These are phyloP conservation scores for Carnegiea gigantea DNA, from an alignment of 179 eudicot species.

Conservation along the genomic window DNA sequence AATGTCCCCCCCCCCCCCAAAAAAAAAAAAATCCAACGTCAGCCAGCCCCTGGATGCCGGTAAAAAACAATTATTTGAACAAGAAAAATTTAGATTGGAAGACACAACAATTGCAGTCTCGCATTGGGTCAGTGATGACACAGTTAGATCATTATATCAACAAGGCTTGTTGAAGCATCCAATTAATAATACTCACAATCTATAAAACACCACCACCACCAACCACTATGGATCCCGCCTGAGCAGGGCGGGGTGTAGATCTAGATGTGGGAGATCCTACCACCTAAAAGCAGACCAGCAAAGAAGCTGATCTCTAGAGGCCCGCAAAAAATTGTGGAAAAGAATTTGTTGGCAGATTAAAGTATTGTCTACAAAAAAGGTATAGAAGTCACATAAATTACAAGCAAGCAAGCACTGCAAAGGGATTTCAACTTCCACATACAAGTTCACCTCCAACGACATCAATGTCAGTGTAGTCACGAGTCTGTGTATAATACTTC, in stretches of 20 bases:
- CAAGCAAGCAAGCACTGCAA: background rate
- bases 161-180: too few relatives aligned
- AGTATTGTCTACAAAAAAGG: background rate
- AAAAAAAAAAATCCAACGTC: too few relatives aligned
- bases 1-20: too few relatives aligned
- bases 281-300: background rate
- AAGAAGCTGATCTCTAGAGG: background rate
- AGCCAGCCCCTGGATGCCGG: too few relatives aligned
- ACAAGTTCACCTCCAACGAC: constrained; percentile 75
- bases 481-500: constrained; percentile 88
- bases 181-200: too few relatives aligned
- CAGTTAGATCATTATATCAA: too few relatives aligned
- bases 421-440: constrained; percentile 32
- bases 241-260: background rate
- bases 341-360: background rate
- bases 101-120: too few relatives aligned
- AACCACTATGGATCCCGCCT: too few relatives aligned
- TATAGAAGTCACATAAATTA: background rate
- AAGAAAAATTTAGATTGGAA: too few relatives aligned
- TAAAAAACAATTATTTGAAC: too few relatives aligned
- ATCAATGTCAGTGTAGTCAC: constrained; percentile 88
- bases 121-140: too few relatives aligned
- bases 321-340: background rate
- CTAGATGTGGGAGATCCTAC: background rate
- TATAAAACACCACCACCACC: too few relatives aligned